A percentile compares a stretch with the other conserved stretches of the same genome.
These are phyloP conservation scores for Vigna nakashimae DNA, from an alignment of 306 rosid species.

Conservation along the genomic window DNA sequence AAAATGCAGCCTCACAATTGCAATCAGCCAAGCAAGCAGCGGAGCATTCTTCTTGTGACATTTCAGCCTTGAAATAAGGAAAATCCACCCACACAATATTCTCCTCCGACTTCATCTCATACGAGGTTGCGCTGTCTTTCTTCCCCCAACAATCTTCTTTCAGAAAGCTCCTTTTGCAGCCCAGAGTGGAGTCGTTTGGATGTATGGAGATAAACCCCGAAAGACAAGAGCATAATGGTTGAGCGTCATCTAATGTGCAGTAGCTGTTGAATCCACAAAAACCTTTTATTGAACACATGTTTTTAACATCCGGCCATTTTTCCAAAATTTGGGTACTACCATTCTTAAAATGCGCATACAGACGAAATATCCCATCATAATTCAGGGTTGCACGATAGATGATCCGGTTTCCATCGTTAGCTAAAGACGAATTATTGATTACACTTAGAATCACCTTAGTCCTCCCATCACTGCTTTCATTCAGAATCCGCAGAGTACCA, in stretches of 20 bases:
- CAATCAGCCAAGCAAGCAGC: slow-evolving; percentile 46
- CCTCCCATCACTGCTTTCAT: neutral
- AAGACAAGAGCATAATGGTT: slow-evolving; percentile 38
- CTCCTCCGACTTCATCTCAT: neutral
- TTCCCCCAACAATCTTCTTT: slow-evolving; percentile 19
- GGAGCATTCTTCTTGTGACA: slow-evolving; percentile 33
- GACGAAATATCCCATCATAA: slow-evolving; percentile 42
- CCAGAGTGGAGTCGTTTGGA: slow-evolving; percentile 13
- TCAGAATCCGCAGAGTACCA: neutral
- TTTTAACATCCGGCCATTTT: fast-evolving
- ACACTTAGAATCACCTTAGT: neutral
- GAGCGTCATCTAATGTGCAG: slow-evolving; percentile 32
- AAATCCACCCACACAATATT: neutral
- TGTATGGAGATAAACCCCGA: slow-evolving; percentile 11
- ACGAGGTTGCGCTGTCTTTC: neutral
- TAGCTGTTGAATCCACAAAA: slow-evolving; percentile 47
- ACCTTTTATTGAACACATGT: neutral
- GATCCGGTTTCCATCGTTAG: neutral
- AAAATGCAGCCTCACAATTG: slow-evolving; percentile 46
- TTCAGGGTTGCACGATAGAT: slow-evolving; percentile 42
- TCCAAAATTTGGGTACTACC: fast-evolving
- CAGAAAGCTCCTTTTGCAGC: slow-evolving; percentile 43
- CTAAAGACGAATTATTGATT: neutral
- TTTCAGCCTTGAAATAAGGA: slow-evolving; percentile 1
- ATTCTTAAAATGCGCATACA: slow-evolving; percentile 26